Conservation (phyloP, 1,139 yeast species). For the Hansenula lynferdii region DNA sequence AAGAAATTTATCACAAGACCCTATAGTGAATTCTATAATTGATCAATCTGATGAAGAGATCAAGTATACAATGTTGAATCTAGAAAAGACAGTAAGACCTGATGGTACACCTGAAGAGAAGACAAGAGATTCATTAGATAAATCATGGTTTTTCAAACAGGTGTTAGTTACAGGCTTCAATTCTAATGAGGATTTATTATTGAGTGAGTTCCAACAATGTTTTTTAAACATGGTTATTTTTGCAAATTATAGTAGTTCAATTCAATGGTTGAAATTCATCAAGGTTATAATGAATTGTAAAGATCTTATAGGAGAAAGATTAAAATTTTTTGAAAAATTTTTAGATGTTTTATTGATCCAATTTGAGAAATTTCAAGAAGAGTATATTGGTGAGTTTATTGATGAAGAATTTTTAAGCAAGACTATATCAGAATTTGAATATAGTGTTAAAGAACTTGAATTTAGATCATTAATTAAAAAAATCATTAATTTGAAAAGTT, state of each 20-base stretch:
- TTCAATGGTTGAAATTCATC: constrained; percentile 39
- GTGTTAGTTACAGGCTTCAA: constrained; percentile 21
- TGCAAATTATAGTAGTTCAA: constrained; percentile 40
- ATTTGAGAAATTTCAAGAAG: constrained; percentile 32
- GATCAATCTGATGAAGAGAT: constrained; percentile 28
- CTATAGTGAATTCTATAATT: constrained; percentile 26
- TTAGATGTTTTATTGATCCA: constrained; percentile 27
- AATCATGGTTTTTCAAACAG: constrained; percentile 36
- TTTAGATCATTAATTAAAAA: constrained; percentile 12
- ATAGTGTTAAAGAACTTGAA: constrained; percentile 13
- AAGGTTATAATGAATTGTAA: constrained; percentile 30
- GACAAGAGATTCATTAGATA: constrained; percentile 37
- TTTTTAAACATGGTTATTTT: constrained; percentile 32
- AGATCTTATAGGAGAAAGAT: constrained; percentile 10
- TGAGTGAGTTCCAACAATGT: constrained; percentile 38
- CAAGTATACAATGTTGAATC: constrained; percentile 31
- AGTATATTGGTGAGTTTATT: constrained; percentile 30
- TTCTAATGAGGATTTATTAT: constrained; percentile 19
- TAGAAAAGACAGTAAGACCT: constrained; percentile 31
- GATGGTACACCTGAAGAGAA: constrained; percentile 28
- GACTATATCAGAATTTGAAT: constrained; percentile 19
- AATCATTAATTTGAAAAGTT: constrained; percentile 10
- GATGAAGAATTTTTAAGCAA: constrained; percentile 13
- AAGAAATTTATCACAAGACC: constrained; percentile 20
- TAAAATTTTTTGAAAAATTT: constrained; percentile 19